A percentile compares a stretch with the other conserved stretches of the same genome.
These are phyloP conservation scores for Penicillium salamii DNA, from an alignment of 495 filamentous ascomycete species.

Conservation along the genomic window DNA sequence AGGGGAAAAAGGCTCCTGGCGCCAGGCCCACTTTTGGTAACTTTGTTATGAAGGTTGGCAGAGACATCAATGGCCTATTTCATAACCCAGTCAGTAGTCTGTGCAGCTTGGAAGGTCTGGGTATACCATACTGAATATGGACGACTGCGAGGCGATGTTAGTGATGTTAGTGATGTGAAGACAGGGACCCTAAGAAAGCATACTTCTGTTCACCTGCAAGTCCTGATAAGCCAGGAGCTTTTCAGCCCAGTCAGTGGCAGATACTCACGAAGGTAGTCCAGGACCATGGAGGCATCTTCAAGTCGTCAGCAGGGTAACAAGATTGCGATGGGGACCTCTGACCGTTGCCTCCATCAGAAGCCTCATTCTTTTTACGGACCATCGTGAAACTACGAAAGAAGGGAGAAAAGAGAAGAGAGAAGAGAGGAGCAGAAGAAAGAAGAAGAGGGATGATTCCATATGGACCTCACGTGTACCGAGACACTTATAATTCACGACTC, in stretches of 20 bases:
- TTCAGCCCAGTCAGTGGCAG: neutral
- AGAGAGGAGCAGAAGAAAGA: no score
- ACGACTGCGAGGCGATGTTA: conserved; percentile 39
- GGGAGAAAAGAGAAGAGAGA: no score
- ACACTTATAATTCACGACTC: conserved; percentile 9
- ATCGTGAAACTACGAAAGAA: neutral
- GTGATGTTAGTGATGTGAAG: neutral
- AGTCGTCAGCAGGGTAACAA: conserved; percentile 14
- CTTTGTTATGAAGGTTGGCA: conserved; percentile 64
- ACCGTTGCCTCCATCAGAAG: conserved; percentile 41
- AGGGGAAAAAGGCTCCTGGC: neutral
- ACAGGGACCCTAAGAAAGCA: conserved; percentile 3
- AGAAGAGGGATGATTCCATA: no score
- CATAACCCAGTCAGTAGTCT: no score
- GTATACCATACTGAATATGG: conserved; percentile 52
- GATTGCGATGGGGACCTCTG: conserved; percentile 4
- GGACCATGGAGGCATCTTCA: conserved; percentile 35
- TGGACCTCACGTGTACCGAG: neutral
- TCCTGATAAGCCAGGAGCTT: neutral
- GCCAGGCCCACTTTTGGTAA: conserved; percentile 53
- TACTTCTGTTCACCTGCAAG: conserved; percentile 57
- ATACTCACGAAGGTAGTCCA: conserved; percentile 58
- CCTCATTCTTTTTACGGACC: conserved; percentile 34
- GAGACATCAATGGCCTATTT: conserved; percentile 65
- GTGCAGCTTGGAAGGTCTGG: neutral